Percentiles rank a stretch among this genome's conserved stretches.
Evolutionary conservation across 805 yeast genomes (phyloP).

Genomic region (Lipomyces kockii): DNA sequence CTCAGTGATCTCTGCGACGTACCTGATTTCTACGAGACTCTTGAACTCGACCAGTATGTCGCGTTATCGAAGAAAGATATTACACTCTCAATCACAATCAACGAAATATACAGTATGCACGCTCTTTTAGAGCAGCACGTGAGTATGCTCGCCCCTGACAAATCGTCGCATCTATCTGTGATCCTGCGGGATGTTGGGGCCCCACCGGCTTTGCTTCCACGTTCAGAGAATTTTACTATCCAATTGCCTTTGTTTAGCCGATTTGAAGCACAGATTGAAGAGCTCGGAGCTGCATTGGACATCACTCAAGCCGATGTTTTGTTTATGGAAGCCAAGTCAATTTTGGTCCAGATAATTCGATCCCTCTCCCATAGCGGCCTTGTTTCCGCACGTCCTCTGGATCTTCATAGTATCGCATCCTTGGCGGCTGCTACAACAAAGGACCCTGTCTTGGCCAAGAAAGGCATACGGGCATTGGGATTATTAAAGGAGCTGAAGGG

Average conservation of each 20-base stretch:
- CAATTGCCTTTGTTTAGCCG: slow-evolving; percentile 44
- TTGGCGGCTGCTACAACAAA: slow-evolving; percentile 41
- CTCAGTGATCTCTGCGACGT: slow-evolving; percentile 48
- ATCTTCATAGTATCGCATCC: slow-evolving; percentile 43
- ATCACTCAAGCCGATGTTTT: slow-evolving; percentile 43
- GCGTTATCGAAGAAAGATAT: slow-evolving; percentile 47
- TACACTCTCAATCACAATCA: slow-evolving; percentile 43
- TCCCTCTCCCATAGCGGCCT: slow-evolving; percentile 43
- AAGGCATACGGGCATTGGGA: slow-evolving; percentile 45
- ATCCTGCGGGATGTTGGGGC: slow-evolving; percentile 44
- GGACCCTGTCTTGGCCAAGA: slow-evolving; percentile 42
- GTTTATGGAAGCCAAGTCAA: slow-evolving; percentile 46
- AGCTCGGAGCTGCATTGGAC: slow-evolving; percentile 39
- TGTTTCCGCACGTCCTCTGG: slow-evolving; percentile 40
- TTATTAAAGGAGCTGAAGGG: slow-evolving; percentile 41
- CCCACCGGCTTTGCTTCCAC: slow-evolving; percentile 42
- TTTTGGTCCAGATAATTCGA: slow-evolving; percentile 46
- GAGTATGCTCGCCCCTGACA: slow-evolving; percentile 25
- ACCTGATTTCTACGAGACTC: slow-evolving; percentile 48
- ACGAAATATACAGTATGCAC: slow-evolving; percentile 47
- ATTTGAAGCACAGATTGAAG: slow-evolving; percentile 45
- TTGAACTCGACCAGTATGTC: slow-evolving; percentile 49
- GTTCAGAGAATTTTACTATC: slow-evolving; percentile 42
- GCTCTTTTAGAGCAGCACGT: slow-evolving; percentile 44
- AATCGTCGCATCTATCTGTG: slow-evolving; percentile 35